These are phyloP conservation scores for Penicillium manginii DNA, from an alignment of 495 filamentous ascomycete species.

Conservation along the genomic window DNA sequence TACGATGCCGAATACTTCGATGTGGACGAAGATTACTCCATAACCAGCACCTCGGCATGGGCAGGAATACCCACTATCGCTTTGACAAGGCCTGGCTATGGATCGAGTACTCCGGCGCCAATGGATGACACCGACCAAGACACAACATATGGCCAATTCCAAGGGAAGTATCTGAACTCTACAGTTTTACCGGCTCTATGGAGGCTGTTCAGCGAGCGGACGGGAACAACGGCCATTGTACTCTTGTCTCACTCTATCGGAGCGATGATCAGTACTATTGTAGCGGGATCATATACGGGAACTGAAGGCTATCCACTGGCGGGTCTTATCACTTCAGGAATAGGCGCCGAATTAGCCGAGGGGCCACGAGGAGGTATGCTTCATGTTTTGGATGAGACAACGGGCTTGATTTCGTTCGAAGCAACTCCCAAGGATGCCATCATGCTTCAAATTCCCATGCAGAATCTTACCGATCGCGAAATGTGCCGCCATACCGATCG, in stretches of 20 bases:
- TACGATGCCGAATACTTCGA: slow-evolving; percentile 42
- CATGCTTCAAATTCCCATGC: slow-evolving; percentile 20
- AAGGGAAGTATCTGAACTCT: slow-evolving; percentile 32
- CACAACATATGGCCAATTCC: slow-evolving; percentile 24
- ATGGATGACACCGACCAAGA: slow-evolving; percentile 3
- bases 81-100: slow-evolving; percentile 40
- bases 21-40: slow-evolving; percentile 32
- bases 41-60: slow-evolving; percentile 18
- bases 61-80: slow-evolving; percentile 35
- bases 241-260: slow-evolving; percentile 41
- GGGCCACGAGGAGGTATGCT: background rate
- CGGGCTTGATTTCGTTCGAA: slow-evolving; percentile 2
- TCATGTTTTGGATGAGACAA: background rate
- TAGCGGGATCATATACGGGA: slow-evolving; percentile 13
- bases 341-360: slow-evolving; percentile 21
- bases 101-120: slow-evolving; percentile 17
- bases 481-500: slow-evolving; percentile 19
- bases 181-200: slow-evolving; percentile 38
- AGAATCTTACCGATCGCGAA: slow-evolving; percentile 14
- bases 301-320: slow-evolving; percentile 33
- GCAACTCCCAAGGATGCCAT: slow-evolving; percentile 25
- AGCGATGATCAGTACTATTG: slow-evolving; percentile 29
- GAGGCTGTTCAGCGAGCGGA: slow-evolving; percentile 25
- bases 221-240: slow-evolving; percentile 32
- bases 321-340: slow-evolving; percentile 34